Percentiles rank a stretch among this genome's conserved stretches.
Evolutionary conservation across 257 asterid species (phyloP).

Genomic region (Solanum habrochaites): DNA sequence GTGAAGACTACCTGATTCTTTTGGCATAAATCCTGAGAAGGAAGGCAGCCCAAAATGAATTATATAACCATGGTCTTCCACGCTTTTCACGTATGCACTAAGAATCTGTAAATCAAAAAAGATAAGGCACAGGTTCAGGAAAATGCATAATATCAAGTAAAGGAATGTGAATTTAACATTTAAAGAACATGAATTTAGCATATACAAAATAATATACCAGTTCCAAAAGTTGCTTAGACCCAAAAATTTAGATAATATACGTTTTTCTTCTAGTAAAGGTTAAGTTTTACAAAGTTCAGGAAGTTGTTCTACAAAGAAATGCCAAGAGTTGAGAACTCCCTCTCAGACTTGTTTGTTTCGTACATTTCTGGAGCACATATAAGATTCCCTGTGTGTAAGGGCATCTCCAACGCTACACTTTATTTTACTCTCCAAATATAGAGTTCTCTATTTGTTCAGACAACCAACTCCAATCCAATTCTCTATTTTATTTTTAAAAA

Average conservation of each 20-base stretch:
- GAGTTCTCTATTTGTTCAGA: too few species aligned
- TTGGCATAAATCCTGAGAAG: conserved; percentile 75
- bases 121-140: background rate
- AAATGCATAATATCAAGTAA: background rate
- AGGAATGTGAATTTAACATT: background rate
- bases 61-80: conserved; percentile 93
- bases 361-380: background rate
- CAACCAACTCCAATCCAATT: too few species aligned
- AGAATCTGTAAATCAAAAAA: conserved; percentile 49
- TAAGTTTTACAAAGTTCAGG: background rate
- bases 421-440: too few species aligned
- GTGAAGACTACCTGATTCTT: conserved; percentile 47
- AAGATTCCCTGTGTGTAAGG: background rate
- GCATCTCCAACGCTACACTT: too few species aligned
- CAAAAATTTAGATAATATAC: background rate
- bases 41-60: conserved; percentile 68
- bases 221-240: background rate
- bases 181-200: background rate
- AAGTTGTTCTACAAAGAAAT: background rate
- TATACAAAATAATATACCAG: background rate
- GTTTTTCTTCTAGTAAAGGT: background rate
- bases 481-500: too few species aligned
- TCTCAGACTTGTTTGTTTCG: background rate
- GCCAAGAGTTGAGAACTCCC: background rate
- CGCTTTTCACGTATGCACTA: conserved; percentile 72